Percentiles rank a stretch among this genome's conserved stretches.
Conservation (phyloP, 1,139 yeast genomes). For the Suhomyces choctaworum region DNA sequence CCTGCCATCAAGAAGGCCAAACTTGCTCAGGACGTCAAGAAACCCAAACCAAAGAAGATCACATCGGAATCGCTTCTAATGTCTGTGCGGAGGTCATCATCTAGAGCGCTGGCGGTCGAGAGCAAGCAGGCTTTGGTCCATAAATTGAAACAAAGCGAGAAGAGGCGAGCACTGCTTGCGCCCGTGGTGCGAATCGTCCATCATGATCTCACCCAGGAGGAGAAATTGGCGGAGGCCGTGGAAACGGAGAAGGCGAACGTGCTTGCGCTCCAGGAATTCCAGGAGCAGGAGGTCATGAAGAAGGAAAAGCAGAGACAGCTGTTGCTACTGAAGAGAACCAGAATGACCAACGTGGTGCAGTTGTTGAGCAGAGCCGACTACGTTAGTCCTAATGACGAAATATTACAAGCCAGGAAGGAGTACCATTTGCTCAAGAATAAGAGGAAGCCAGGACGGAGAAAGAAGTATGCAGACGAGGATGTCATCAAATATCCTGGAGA, state of each 20-base stretch:
- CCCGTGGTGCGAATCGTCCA: constrained; percentile 47
- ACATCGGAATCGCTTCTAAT: constrained; percentile 52
- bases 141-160: constrained; percentile 70
- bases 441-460: constrained; percentile 40
- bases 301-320: constrained; percentile 76
- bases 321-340: constrained; percentile 62
- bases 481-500: constrained; percentile 33
- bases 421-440: constrained; percentile 39
- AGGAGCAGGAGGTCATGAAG: constrained; percentile 81
- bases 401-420: constrained; percentile 42
- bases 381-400: constrained; percentile 55
- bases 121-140: constrained; percentile 78
- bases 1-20: constrained; percentile 50
- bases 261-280: constrained; percentile 69
- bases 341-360: constrained; percentile 57
- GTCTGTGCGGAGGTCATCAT: constrained; percentile 66
- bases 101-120: constrained; percentile 75
- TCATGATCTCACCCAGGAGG: constrained; percentile 77
- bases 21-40: constrained; percentile 17
- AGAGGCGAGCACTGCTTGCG: constrained; percentile 52
- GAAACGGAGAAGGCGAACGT: constrained; percentile 80
- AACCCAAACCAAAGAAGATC: constrained; percentile 20
- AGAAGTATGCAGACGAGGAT: constrained; percentile 22
- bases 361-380: constrained; percentile 42
- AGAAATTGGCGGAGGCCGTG: constrained; percentile 78